A percentile compares a stretch with the other conserved stretches of the same genome.
These are phyloP conservation scores for Alternaria novae-zelandiae DNA, from an alignment of 2,329 filamentous ascomycete genomes.

Conservation along the genomic window DNA sequence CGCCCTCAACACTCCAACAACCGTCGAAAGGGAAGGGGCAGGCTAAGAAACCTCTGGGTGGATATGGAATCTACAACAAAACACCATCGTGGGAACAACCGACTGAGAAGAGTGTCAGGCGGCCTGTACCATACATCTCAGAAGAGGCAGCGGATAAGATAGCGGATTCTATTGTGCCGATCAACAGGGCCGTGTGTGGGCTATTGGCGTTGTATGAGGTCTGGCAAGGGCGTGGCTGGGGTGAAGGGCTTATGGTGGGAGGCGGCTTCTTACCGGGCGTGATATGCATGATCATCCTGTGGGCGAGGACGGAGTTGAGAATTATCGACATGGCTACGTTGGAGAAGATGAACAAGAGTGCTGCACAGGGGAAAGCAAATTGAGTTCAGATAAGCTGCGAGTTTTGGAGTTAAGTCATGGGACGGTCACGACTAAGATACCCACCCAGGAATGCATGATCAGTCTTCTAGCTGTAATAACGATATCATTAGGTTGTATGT, in stretches of 20 bases:
- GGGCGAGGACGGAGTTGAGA: conserved; percentile 70
- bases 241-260: conserved; percentile 39
- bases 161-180: conserved; percentile 63
- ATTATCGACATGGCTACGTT: conserved; percentile 73
- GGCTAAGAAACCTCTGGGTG: conserved; percentile 5
- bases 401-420: background rate
- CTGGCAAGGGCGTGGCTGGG: conserved; percentile 30
- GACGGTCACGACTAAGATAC: background rate
- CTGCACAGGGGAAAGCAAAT: background rate
- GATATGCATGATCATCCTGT: conserved; percentile 66
- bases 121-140: conserved; percentile 31
- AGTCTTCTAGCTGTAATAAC: background rate
- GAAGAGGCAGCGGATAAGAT: conserved; percentile 55
- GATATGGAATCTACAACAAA: conserved; percentile 12
- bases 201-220: conserved; percentile 54
- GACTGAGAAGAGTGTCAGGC: conserved; percentile 10
- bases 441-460: background rate
- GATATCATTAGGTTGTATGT: conserved; percentile 6
- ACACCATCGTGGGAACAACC: conserved; percentile 11
- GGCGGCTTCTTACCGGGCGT: conserved; percentile 53
- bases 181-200: conserved; percentile 65
- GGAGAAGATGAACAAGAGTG: conserved; percentile 63
- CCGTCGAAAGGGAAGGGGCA: conserved; percentile 17
- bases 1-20: background rate
- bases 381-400: background rate